Percentiles rank a stretch among this genome's conserved stretches.
Evolutionary conservation across 2,329 filamentous ascomycete genomes (phyloP).

Genomic region (Fusarium sp.): DNA sequence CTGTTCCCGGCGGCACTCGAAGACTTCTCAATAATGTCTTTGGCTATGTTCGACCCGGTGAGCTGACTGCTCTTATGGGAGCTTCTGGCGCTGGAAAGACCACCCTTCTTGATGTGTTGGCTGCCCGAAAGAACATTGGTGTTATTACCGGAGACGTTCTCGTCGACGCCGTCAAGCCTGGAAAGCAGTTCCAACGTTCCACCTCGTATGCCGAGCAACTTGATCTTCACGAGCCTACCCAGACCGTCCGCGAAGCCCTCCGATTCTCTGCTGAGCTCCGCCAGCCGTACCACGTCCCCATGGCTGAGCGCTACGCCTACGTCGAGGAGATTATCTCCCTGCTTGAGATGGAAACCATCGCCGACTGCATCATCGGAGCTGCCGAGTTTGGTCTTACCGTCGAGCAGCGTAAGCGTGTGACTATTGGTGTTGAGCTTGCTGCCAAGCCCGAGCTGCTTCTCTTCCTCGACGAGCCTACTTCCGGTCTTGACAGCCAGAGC

Average conservation of each 20-base stretch:
- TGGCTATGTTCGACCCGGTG: conserved; percentile 81
- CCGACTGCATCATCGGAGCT: conserved; percentile 68
- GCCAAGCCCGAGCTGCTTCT: conserved; percentile 83
- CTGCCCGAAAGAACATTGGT: conserved; percentile 70
- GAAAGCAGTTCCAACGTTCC: conserved; percentile 70
- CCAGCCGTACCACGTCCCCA: conserved; percentile 65
- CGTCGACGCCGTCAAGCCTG: conserved; percentile 67
- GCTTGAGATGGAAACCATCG: conserved; percentile 69
- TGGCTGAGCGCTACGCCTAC: conserved; percentile 67
- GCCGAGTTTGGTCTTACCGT: conserved; percentile 78
- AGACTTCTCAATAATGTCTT: conserved; percentile 67
- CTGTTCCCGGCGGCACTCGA: conserved; percentile 66
- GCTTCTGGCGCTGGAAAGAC: conserved; percentile 90
- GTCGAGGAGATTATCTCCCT: conserved; percentile 72
- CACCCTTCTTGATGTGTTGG: conserved; percentile 82
- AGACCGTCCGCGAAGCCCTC: conserved; percentile 73
- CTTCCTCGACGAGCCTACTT: conserved; percentile 84
- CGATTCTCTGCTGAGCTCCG: conserved; percentile 72
- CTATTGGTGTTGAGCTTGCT: conserved; percentile 89
- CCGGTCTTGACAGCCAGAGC: conserved; percentile 71
- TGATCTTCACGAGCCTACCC: conserved; percentile 71
- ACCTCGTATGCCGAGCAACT: conserved; percentile 73
- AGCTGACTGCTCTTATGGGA: conserved; percentile 84
- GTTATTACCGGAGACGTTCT: conserved; percentile 68
- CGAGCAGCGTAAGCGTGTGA: conserved; percentile 79